Base-by-base conservation (phyloP, 352 stramenopile species). In the Phytophthora pseudosyringae region DNA sequence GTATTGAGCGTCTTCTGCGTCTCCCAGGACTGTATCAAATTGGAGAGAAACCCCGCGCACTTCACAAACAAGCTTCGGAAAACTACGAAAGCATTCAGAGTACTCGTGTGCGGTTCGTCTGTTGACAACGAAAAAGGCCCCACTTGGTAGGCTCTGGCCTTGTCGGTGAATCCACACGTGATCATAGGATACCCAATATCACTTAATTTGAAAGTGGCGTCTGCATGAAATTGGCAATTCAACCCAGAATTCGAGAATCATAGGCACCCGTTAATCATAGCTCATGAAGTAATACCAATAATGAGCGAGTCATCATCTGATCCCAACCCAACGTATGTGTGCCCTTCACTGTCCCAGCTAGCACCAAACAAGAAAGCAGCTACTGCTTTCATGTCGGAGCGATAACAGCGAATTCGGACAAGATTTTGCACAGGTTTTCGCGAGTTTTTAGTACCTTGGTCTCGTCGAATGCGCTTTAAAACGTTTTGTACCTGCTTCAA, bases 141-240 rank as follows among this genome's bases (percentile, higher is more conserved):
- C 10, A 44, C 31, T 32, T 54, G 31, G 32, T 54, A 54, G 8
- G 47, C 31, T 26, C 47, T 43, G 10, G 47, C 43, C 18, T 54
- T 43, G 47, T 54, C 47, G 3, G 32, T 54, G 12, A 59, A 59
- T 3, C 52, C 52, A 12, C 29, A 59, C 2, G 28, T 49, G 11
- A 50, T 44, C 5, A 50, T 10, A n/a, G 39, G 39, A 6, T 59
- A 59, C 0, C 52, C 39, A 5, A 50, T 48, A 15, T 50, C 52
- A 28, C 52, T 59, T 3, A 59, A 3, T 43, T 59, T 59, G 39
- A 59, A 59, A 15, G 52, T 50, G 4, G 28, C 52, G 16, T 41
- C 52, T 21, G 52, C 47, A 35, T 41, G 28, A 33, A 50, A 51
- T 43, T 35, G 21, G 21, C 21, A 21, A 21, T 21, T 21, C 21